phyloP scores from a whole-genome alignment of 768 basidiomycete genomes.

The Termitomyces bulborhizus region DNA sequence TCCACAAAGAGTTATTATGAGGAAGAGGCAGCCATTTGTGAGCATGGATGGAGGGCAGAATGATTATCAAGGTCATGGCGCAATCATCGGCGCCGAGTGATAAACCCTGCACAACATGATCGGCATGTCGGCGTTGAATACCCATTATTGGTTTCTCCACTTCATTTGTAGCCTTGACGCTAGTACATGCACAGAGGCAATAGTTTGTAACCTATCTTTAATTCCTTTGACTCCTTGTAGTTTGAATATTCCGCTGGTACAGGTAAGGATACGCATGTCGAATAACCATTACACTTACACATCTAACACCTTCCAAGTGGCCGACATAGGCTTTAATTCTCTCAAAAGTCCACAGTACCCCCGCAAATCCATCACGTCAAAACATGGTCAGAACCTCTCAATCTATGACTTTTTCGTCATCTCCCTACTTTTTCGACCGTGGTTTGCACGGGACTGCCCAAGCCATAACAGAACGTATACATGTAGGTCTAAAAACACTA shows the following conservation, averaged over 20 bases:
- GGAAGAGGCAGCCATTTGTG: not conserved
- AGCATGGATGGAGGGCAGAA: not conserved
- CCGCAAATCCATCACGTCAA: not conserved
- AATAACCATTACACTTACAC: not conserved
- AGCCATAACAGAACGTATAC: constrained; percentile 73
- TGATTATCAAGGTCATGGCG: too few species aligned
- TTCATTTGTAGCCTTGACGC: too few species aligned
- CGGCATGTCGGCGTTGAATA: not conserved
- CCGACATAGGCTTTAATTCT: not conserved
- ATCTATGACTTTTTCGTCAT: constrained; percentile 62
- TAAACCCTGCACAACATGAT: not conserved
- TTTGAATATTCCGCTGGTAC: not conserved
- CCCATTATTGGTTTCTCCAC: too few species aligned
- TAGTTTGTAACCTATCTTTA: not conserved
- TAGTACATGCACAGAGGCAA: not conserved
- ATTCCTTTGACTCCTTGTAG: not conserved
- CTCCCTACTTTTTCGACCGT: constrained; percentile 72
- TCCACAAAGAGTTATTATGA: constrained; percentile 2
- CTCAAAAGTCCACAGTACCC: not conserved
- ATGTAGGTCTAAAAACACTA: constrained; percentile 39
- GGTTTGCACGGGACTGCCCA: constrained; percentile 65
- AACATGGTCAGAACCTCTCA: constrained; percentile 39
- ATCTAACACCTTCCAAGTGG: not conserved
- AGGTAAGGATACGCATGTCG: not conserved
- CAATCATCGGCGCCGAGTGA: too few species aligned